Percentiles rank a stretch among this genome's conserved stretches.
Evolutionary conservation across 768 basidiomycete species (phyloP).

Genomic region (Fibroporia radiculosa): DNA sequence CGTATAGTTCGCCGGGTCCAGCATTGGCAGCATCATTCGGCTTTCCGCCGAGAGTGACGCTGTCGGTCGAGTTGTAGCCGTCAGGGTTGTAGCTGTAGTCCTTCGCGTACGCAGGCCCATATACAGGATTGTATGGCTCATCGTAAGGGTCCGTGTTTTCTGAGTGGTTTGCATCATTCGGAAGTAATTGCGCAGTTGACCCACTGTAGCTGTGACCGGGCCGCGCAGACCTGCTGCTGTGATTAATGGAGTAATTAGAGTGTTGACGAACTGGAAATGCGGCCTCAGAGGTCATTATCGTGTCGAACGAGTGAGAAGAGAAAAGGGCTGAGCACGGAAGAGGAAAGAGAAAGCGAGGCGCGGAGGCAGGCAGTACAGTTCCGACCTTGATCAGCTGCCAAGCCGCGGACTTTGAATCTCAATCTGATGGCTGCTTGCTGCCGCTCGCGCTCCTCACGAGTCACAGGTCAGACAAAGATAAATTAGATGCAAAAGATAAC

Average conservation of each 20-base stretch:
- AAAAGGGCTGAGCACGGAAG: not conserved
- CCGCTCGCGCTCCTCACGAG: too few species aligned
- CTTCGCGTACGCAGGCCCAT: not conserved
- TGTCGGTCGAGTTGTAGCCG: slow-evolving; percentile 1
- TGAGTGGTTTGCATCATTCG: not conserved
- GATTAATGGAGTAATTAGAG: not conserved
- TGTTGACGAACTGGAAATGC: slow-evolving; percentile 5
- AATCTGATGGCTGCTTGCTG: too few species aligned
- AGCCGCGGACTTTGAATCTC: not conserved
- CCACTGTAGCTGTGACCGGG: slow-evolving; percentile 4
- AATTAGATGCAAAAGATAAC: slow-evolving; percentile 2
- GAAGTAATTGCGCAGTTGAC: slow-evolving; percentile 1
- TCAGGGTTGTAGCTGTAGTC: slow-evolving; percentile 6
- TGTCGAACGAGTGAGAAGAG: not conserved
- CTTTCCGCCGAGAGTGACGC: slow-evolving; percentile 7
- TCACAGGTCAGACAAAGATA: too few species aligned
- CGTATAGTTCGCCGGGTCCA: not conserved
- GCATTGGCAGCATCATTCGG: slow-evolving; percentile 10
- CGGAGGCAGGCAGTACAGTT: not conserved
- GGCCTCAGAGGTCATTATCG: slow-evolving; percentile 2
- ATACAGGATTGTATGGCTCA: not conserved
- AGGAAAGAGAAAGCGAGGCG: not conserved
- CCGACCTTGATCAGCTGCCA: not conserved
- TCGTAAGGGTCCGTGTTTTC: slow-evolving; percentile 1
- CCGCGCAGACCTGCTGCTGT: not conserved